Percentiles rank a stretch among this genome's conserved stretches.
These are phyloP conservation scores for Entomortierella beljakovae DNA, from an alignment of 192 early-diverging fungal genomes.

Conservation along the genomic window DNA sequence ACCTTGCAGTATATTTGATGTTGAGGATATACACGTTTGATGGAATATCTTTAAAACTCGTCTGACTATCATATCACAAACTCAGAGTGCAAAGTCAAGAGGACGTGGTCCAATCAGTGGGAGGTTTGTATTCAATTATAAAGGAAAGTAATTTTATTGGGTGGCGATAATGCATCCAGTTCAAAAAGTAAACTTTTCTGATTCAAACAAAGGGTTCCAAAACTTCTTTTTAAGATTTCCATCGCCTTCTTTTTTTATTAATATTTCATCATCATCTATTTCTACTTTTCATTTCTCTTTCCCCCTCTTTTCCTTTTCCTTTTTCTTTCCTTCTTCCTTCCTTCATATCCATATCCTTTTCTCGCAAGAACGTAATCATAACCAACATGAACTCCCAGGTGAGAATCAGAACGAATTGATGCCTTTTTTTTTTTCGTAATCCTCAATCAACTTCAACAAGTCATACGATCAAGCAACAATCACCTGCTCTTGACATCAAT, in stretches of 20 bases:
- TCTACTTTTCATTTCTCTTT: conserved; percentile 1
- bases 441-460: background rate
- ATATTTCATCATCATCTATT: no score
- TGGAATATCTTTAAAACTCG: no score
- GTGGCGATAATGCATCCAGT: conserved; percentile 5
- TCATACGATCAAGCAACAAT: background rate
- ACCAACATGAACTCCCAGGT: conserved; percentile 50
- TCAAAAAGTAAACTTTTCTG: no score
- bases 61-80: no score
- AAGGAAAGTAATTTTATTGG: background rate
- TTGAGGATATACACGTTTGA: no score
- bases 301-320: conserved; percentile 3
- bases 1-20: no score
- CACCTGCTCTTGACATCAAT: no score
- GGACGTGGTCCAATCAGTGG: no score
- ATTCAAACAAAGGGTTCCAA: no score
- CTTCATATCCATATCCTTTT: background rate
- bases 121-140: background rate
- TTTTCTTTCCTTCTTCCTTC: background rate
- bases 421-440: background rate
- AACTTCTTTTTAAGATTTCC: background rate
- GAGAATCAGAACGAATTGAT: conserved; percentile 10
- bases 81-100: no score
- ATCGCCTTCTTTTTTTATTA: conserved; percentile 12
- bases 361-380: background rate